These are phyloP conservation scores for Neopestalotiopsis sp. DNA, from an alignment of 2,329 filamentous ascomycete species.

Conservation along the genomic window DNA sequence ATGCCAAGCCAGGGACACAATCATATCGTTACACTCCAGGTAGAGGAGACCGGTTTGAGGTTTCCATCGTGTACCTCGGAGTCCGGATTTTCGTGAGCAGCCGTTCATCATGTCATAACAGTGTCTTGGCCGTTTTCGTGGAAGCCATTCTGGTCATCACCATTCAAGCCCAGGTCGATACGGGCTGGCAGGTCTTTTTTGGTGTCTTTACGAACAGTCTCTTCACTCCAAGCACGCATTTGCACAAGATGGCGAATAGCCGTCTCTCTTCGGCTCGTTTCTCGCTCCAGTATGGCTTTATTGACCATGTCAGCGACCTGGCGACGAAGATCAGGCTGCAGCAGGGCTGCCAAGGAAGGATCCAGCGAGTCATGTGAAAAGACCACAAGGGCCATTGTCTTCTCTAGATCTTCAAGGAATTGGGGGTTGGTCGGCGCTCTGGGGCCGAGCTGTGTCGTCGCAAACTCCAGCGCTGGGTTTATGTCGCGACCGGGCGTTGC, in stretches of 20 bases:
- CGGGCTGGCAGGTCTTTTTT: constrained; percentile 46
- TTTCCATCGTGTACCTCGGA: background rate
- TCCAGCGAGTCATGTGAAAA: constrained; percentile 83
- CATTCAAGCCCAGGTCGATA: constrained; percentile 45
- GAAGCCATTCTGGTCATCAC: constrained; percentile 28
- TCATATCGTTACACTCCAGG: background rate
- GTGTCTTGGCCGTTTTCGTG: constrained; percentile 53
- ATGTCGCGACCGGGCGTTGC: constrained; percentile 73
- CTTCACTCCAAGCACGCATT: constrained; percentile 85
- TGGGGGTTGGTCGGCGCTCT: constrained; percentile 80
- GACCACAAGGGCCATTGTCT: constrained; percentile 90
- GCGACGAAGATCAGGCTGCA: constrained; percentile 80
- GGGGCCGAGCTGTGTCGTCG: constrained; percentile 84
- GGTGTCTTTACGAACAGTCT: constrained; percentile 51
- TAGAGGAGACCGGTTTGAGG: background rate
- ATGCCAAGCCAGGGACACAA: background rate
- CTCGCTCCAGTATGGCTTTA: constrained; percentile 78
- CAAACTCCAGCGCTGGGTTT: constrained; percentile 81
- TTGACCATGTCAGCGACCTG: constrained; percentile 90
- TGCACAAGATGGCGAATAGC: constrained; percentile 82
- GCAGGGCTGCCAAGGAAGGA: constrained; percentile 74
- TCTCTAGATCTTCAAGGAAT: constrained; percentile 86
- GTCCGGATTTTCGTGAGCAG: background rate
- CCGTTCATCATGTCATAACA: constrained; percentile 46
- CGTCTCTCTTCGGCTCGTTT: constrained; percentile 76